Conservation (phyloP, 2,329 filamentous ascomycete genomes). For the Colletotrichum higginsianum region DNA sequence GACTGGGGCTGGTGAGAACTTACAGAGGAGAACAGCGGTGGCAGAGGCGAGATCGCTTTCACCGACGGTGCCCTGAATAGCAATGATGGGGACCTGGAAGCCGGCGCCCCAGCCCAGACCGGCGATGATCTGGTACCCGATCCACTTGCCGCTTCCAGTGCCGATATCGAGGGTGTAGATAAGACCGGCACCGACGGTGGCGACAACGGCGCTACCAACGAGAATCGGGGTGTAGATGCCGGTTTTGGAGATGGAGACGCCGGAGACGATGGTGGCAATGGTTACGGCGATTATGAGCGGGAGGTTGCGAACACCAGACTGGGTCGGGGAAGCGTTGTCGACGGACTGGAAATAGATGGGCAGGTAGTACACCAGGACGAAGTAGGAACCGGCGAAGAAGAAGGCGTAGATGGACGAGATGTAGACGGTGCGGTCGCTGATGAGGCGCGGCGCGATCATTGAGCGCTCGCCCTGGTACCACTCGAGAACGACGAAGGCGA, state of each 20-base stretch:
- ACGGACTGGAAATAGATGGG: conserved; percentile 64
- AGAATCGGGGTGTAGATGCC: conserved; percentile 62
- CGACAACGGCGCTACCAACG: conserved; percentile 60
- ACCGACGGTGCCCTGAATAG: conserved; percentile 58
- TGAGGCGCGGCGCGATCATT: conserved; percentile 58
- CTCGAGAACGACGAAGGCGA: conserved; percentile 55
- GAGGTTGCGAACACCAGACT: conserved; percentile 61
- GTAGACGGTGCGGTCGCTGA: conserved; percentile 56
- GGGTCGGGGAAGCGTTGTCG: conserved; percentile 56
- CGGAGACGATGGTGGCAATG: conserved; percentile 57
- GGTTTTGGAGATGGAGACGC: conserved; percentile 55
- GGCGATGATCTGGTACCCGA: conserved; percentile 67
- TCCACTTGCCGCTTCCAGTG: conserved; percentile 61
- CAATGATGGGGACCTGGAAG: conserved; percentile 67
- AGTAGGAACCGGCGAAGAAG: conserved; percentile 60
- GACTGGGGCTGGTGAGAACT: conserved; percentile 17
- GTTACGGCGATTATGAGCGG: conserved; percentile 62
- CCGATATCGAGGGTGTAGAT: conserved; percentile 58
- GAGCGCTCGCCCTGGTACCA: conserved; percentile 61
- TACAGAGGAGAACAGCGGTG: conserved; percentile 62
- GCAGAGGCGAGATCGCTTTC: conserved; percentile 61
- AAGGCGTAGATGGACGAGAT: conserved; percentile 58
- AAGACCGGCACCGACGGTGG: conserved; percentile 60
- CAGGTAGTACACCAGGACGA: conserved; percentile 62
- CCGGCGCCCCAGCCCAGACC: conserved; percentile 63